Percentiles rank a stretch among this genome's conserved stretches.
Evolutionary conservation across 2,329 filamentous ascomycete species (phyloP).

Genomic region (Sporothrix brunneoviolacea): DNA sequence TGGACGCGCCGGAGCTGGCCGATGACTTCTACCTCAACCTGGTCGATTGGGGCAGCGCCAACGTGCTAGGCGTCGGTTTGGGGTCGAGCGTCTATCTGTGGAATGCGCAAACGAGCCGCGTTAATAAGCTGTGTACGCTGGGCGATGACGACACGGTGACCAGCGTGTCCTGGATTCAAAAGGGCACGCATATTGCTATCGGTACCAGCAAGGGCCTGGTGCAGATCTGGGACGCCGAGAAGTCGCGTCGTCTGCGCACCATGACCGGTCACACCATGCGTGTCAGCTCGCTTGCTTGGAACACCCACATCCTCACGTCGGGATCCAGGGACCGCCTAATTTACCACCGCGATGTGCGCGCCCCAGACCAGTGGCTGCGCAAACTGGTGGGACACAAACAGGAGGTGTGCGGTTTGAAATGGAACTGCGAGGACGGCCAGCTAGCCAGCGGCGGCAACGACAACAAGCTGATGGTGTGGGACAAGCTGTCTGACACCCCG

Average conservation of each 20-base stretch:
- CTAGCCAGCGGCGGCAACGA: conserved; percentile 95
- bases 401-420: conserved; percentile 92
- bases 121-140: conserved; percentile 83
- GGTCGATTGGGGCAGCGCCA: conserved; percentile 95
- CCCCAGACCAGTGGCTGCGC: conserved; percentile 81
- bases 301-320: conserved; percentile 93
- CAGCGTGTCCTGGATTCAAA: conserved; percentile 96
- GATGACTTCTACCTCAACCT: conserved; percentile 98
- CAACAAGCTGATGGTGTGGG: conserved; percentile 98
- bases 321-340: conserved; percentile 90
- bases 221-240: conserved; percentile 95
- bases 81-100: conserved; percentile 96
- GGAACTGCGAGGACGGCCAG: conserved; percentile 95
- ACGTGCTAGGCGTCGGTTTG: conserved; percentile 86
- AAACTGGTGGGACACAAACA: conserved; percentile 93
- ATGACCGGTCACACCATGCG: conserved; percentile 96
- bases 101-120: conserved; percentile 85
- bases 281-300: conserved; percentile 94
- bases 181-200: conserved; percentile 91
- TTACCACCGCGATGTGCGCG: conserved; percentile 90
- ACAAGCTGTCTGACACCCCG: conserved; percentile 86
- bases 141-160: conserved; percentile 83
- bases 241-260: conserved; percentile 74
- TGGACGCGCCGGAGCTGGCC: conserved; percentile 90
- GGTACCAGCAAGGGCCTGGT: conserved; percentile 91